These are phyloP conservation scores for Penicillium sp. DNA, from an alignment of 2,329 filamentous ascomycete species.

Conservation along the genomic window DNA sequence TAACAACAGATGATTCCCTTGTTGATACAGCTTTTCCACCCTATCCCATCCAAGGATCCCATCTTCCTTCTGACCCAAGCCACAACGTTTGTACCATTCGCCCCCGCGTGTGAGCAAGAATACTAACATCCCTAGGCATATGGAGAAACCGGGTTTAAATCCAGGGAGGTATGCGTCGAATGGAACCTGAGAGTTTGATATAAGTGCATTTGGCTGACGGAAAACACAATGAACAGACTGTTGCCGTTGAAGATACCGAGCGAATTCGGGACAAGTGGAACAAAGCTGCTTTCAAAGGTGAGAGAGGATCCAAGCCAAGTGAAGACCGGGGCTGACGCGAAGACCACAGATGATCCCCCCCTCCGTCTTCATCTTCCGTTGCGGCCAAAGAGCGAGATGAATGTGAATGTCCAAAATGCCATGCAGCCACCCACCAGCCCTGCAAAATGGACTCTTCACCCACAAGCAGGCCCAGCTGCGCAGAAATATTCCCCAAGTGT, in stretches of 20 bases:
- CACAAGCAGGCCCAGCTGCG: neutral
- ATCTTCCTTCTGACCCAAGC: constrained; percentile 3
- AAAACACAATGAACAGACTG: too few relatives aligned
- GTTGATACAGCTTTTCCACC: neutral
- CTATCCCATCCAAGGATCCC: constrained; percentile 1
- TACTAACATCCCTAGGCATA: constrained; percentile 1
- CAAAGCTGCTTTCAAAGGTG: too few relatives aligned
- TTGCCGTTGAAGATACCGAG: too few relatives aligned
- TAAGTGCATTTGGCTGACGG: too few relatives aligned
- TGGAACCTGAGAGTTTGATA: neutral
- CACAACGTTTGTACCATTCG: constrained; percentile 6
- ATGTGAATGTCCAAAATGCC: neutral
- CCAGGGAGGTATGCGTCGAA: neutral
- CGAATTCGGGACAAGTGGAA: too few relatives aligned
- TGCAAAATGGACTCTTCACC: neutral
- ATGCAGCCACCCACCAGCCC: neutral
- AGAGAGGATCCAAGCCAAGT: too few relatives aligned
- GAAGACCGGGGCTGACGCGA: too few relatives aligned
- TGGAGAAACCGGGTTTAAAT: neutral
- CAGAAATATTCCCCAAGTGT: neutral
- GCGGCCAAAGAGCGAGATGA: too few relatives aligned
- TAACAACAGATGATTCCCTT: neutral
- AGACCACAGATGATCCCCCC: too few relatives aligned
- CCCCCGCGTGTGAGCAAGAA: neutral
- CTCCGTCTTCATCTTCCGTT: too few relatives aligned